Conservation (phyloP, 2,329 filamentous ascomycete species). For the Periconia macrospinosa region DNA sequence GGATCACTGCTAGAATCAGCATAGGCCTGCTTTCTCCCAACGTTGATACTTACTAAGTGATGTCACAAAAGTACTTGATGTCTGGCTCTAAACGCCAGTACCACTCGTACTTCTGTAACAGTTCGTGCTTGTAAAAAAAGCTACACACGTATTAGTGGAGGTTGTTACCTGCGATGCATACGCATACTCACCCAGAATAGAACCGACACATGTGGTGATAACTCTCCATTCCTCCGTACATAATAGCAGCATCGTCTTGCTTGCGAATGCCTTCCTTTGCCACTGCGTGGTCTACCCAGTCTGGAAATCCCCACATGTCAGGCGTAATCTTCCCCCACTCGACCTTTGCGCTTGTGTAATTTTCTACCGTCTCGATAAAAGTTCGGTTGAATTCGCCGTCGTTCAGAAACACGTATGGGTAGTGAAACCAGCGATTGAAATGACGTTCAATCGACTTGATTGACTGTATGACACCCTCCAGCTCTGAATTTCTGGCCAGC, state of each 20-base stretch:
- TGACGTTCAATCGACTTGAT: slow-evolving; percentile 97
- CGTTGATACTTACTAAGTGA: slow-evolving; percentile 77
- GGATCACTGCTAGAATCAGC: slow-evolving; percentile 69
- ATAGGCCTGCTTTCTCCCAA: neutral
- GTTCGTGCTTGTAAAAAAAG: slow-evolving; percentile 96
- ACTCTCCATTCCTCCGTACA: slow-evolving; percentile 98
- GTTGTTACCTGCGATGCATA: neutral
- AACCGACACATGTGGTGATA: slow-evolving; percentile 99
- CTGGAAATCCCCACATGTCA: slow-evolving; percentile 93
- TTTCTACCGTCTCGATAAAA: slow-evolving; percentile 84
- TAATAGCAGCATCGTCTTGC: slow-evolving; percentile 95
- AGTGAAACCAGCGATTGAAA: slow-evolving; percentile 99
- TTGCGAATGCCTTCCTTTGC: slow-evolving; percentile 95
- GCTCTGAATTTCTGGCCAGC: slow-evolving; percentile 90
- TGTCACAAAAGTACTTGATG: slow-evolving; percentile 99
- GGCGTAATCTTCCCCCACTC: slow-evolving; percentile 94
- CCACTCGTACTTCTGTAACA: slow-evolving; percentile 97
- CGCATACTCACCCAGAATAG: slow-evolving; percentile 81
- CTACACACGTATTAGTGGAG: slow-evolving; percentile 43
- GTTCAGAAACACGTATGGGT: slow-evolving; percentile 97
- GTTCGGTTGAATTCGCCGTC: slow-evolving; percentile 95
- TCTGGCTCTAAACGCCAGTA: slow-evolving; percentile 99
- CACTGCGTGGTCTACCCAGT: slow-evolving; percentile 93
- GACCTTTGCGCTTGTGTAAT: slow-evolving; percentile 84
- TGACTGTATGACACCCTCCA: slow-evolving; percentile 94